phyloP scores from a whole-genome alignment of 768 basidiomycete genomes.

The Termitomyces bulborhizus region DNA sequence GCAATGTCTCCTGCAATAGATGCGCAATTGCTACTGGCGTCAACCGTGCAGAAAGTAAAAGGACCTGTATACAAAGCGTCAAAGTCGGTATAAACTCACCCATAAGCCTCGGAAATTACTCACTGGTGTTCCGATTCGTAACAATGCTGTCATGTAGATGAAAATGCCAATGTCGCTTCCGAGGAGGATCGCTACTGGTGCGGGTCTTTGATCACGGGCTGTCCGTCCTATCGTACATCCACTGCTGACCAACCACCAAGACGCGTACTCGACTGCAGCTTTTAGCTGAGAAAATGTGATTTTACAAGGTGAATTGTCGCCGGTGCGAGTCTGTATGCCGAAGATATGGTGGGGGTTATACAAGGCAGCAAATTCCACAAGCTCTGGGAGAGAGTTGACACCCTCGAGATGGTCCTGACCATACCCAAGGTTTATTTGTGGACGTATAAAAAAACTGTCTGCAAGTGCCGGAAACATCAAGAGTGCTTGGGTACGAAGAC shows the following conservation, averaged over 20 bases:
- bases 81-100: neutral
- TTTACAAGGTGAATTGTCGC: slow-evolving; percentile 19
- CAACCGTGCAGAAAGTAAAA: slow-evolving; percentile 30
- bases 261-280: slow-evolving; percentile 24
- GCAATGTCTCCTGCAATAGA: slow-evolving; percentile 27
- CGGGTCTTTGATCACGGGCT: slow-evolving; percentile 16
- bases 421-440: slow-evolving; percentile 29
- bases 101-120: slow-evolving; percentile 4
- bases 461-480: slow-evolving; percentile 15
- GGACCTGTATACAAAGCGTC: slow-evolving; percentile 19
- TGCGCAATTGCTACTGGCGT: slow-evolving; percentile 30
- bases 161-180: slow-evolving; percentile 31
- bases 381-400: slow-evolving; percentile 28
- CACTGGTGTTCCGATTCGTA: slow-evolving; percentile 31
- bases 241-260: slow-evolving; percentile 25
- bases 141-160: slow-evolving; percentile 28
- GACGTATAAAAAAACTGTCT: slow-evolving; percentile 27
- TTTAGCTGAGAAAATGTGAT: slow-evolving; percentile 30
- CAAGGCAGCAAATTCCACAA: slow-evolving; percentile 28
- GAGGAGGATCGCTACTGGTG: slow-evolving; percentile 30
- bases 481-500: too few relatives aligned
- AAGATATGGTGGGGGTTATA: slow-evolving; percentile 30
- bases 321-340: slow-evolving; percentile 24
- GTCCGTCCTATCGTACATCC: slow-evolving; percentile 21
- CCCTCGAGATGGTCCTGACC: slow-evolving; percentile 19